Evolutionary conservation across 2,329 filamentous ascomycete species (phyloP).

Genomic region (Phialemoniopsis sp.): DNA sequence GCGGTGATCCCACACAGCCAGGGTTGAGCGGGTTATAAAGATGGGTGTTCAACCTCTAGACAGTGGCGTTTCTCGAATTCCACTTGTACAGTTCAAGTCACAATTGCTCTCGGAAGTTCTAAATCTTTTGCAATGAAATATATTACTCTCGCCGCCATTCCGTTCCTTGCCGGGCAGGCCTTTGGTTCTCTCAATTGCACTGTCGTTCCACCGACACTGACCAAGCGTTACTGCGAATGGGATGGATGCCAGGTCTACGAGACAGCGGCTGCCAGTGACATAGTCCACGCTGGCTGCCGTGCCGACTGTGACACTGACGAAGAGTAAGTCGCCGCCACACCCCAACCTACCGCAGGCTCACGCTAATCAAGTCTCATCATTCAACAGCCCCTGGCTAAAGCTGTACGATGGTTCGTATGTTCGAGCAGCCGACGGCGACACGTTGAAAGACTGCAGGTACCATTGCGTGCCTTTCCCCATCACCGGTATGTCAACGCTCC

Average conservation of each 20-base stretch:
- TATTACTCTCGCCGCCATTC: not conserved
- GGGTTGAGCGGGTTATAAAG: too few species aligned
- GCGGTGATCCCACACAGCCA: too few species aligned
- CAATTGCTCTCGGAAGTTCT: too few species aligned
- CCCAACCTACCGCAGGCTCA: too few species aligned
- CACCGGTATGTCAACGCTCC: not conserved
- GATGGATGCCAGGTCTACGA: constrained; percentile 7
- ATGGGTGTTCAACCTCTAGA: too few species aligned
- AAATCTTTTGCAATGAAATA: not conserved
- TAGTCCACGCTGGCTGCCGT: constrained; percentile 8
- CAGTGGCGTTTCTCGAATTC: too few species aligned
- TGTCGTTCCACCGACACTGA: constrained; percentile 5
- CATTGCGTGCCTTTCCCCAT: constrained; percentile 6
- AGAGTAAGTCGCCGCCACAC: too few species aligned
- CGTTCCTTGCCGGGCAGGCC: constrained; percentile 1
- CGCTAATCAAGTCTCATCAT: too few species aligned
- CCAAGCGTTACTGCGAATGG: constrained; percentile 10
- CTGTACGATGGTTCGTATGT: constrained; percentile 10
- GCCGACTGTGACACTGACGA: constrained; percentile 10
- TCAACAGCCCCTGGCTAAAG: constrained; percentile 8
- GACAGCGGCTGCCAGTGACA: constrained; percentile 4
- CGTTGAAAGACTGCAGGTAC: constrained; percentile 6
- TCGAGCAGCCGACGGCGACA: constrained; percentile 4
- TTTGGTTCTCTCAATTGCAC: constrained; percentile 10
- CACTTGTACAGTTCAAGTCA: too few species aligned